Conservation (phyloP, 345 rosid genomes). For the Mangifera indica region DNA sequence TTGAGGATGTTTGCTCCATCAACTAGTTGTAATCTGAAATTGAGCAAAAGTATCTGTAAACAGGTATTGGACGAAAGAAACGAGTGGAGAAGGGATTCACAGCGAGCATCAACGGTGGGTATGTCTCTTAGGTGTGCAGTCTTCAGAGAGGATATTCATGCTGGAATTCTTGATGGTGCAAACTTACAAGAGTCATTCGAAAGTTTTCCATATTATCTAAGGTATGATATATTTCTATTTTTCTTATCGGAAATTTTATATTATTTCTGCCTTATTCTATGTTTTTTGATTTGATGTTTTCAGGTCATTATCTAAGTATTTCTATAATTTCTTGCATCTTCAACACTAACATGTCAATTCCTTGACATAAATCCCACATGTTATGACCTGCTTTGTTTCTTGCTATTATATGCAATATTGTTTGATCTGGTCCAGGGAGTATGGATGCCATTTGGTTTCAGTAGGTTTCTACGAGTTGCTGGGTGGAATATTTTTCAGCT, state of each 20-base stretch:
- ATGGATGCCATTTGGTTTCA: background rate
- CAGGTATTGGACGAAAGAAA: slow-evolving; percentile 77
- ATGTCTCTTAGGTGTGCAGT: slow-evolving; percentile 51
- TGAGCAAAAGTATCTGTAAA: slow-evolving; percentile 66
- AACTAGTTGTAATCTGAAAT: slow-evolving; percentile 55
- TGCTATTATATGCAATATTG: background rate
- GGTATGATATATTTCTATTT: slow-evolving; percentile 38
- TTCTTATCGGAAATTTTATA: no score
- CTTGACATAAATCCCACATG: background rate
- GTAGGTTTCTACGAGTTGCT: background rate
- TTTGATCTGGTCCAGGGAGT: background rate
- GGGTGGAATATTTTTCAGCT: background rate
- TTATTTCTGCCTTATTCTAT: background rate
- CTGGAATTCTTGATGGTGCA: slow-evolving; percentile 80
- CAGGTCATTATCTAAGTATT: background rate
- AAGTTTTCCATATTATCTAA: slow-evolving; percentile 79
- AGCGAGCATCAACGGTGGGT: slow-evolving; percentile 59
- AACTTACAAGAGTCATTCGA: slow-evolving; percentile 69
- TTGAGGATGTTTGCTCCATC: slow-evolving; percentile 59
- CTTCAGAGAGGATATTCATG: slow-evolving; percentile 60
- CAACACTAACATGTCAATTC: background rate
- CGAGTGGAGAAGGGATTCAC: slow-evolving; percentile 62
- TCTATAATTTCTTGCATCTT: background rate
- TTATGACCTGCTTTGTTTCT: slow-evolving; percentile 6
- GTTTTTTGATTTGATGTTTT: background rate